Evolutionary conservation across 179 eudicot species (phyloP), one percentile per base, ranked within the genome.

Genomic region (Camellia oleifera): DNA sequence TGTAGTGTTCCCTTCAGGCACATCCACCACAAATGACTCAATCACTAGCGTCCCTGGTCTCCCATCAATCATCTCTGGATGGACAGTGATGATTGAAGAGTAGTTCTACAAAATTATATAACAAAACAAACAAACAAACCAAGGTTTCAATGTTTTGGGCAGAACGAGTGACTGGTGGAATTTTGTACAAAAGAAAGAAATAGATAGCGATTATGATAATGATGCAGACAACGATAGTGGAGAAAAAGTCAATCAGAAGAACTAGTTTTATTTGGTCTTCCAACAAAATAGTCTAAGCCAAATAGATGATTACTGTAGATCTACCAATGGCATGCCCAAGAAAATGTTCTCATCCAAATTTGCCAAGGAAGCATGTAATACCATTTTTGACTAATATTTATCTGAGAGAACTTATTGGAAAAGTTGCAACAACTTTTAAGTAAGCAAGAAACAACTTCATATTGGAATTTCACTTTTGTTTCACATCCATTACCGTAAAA

Each of bases 31-130:
- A 15, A 87, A 87, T 32, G 90, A 85, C 76, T 87, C 90, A 46
- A 79, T 83, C 58, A 87, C 80, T 65, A 87, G 65, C 56, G 90
- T 85, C 9, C 90, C 90, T 0, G 90, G 79, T 81, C 67, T 81
- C 70, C 85, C 90, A n/a, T 87, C 86, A 4, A 87, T 85, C 14
- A 68, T 81, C 80, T 87, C 90, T 14, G 88, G 86, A 73, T 85
- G 88, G 78, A 85, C 84, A 76, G 90, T 85, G 81, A 87, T 85
- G 52, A 81, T 77, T 10, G 90, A 87, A 45, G 90, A 83, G 78
- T 87, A 87, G 73, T 87, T 87, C 90, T 87, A 84, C 83, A 77
- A n/a, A 58, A 78, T 46, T 23, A 69, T 61, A 57, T 7, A 46
- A 58, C 14, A 60, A 63, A 76, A 3, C 12, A 73, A 26, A 26